Percentiles rank a stretch among this genome's conserved stretches.
These are phyloP conservation scores for Pachysolen tannophilus DNA, from an alignment of 805 yeast genomes.

Conservation along the genomic window DNA sequence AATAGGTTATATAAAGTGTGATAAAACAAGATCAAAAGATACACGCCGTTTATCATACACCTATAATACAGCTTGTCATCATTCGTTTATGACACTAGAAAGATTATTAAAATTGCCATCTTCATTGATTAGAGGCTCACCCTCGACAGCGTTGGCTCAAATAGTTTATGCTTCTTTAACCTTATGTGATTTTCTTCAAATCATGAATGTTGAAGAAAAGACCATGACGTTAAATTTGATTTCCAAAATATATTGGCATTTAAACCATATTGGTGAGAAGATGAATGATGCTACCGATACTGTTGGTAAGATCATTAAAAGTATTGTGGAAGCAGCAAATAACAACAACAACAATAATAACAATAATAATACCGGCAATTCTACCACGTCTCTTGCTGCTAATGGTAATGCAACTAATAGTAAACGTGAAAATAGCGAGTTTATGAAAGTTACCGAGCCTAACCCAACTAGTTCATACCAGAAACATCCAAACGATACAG, in stretches of 20 bases:
- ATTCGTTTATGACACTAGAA: constrained; percentile 36
- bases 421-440: too few relatives aligned
- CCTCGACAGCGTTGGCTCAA: constrained; percentile 42
- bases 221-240: constrained; percentile 36
- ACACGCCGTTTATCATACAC: constrained; percentile 9
- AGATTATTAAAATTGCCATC: constrained; percentile 37
- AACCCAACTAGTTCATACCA: constrained; percentile 1
- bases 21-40: not conserved
- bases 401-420: not conserved
- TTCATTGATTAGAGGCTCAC: constrained; percentile 45
- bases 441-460: not conserved
- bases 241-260: constrained; percentile 49
- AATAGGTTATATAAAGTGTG: constrained; percentile 12
- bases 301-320: constrained; percentile 46
- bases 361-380: constrained; percentile 5
- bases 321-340: constrained; percentile 38
- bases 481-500: constrained; percentile 7
- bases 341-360: constrained; percentile 15
- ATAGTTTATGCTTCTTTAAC: constrained; percentile 48
- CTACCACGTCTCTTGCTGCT: constrained; percentile 4
- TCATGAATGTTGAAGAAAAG: constrained; percentile 30
- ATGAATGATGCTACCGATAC: constrained; percentile 54
- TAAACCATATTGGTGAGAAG: constrained; percentile 47
- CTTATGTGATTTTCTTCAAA: constrained; percentile 36
- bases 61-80: constrained; percentile 32